phyloP scores from a whole-genome alignment of 208 protist species.

The Porcisia hertigi region DNA sequence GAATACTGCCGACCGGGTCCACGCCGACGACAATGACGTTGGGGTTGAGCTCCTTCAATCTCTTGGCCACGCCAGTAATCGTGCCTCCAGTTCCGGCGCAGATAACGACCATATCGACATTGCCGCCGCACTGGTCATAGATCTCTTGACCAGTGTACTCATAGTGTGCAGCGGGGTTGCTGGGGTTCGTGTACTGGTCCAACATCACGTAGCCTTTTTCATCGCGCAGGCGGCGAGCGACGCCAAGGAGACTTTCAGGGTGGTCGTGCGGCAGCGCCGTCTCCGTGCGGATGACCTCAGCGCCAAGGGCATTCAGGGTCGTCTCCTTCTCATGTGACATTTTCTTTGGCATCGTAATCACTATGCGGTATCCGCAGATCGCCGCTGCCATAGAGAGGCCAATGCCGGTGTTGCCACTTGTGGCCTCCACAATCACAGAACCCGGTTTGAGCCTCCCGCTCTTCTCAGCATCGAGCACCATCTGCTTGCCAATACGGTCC shows the following conservation, averaged over 20 bases:
- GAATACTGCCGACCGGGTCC: constrained; percentile 95
- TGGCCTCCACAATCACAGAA: constrained; percentile 97
- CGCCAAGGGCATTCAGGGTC: constrained; percentile 92
- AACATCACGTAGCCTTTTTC: constrained; percentile 96
- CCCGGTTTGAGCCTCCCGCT: constrained; percentile 92
- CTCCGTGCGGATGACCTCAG: constrained; percentile 96
- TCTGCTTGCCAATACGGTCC: constrained; percentile 97
- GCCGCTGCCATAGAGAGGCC: constrained; percentile 95
- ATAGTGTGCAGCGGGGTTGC: constrained; percentile 96
- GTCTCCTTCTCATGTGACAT: constrained; percentile 98
- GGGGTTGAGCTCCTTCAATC: constrained; percentile 63
- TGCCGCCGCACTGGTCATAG: constrained; percentile 91
- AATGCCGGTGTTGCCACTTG: constrained; percentile 97
- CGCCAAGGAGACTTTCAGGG: constrained; percentile 96
- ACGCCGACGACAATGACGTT: constrained; percentile 94
- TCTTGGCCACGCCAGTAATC: constrained; percentile 93
- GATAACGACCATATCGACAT: constrained; percentile 96
- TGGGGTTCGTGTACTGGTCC: constrained; percentile 96
- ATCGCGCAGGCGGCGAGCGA: constrained; percentile 90
- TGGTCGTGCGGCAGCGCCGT: constrained; percentile 95
- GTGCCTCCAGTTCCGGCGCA: constrained; percentile 97
- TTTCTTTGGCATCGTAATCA: constrained; percentile 98
- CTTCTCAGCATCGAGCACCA: constrained; percentile 95
- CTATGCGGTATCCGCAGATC: constrained; percentile 95
- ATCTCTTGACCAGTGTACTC: constrained; percentile 96